Conservation (phyloP, 768 basidiomycete genomes). For the Xanthoconium stramineum region DNA sequence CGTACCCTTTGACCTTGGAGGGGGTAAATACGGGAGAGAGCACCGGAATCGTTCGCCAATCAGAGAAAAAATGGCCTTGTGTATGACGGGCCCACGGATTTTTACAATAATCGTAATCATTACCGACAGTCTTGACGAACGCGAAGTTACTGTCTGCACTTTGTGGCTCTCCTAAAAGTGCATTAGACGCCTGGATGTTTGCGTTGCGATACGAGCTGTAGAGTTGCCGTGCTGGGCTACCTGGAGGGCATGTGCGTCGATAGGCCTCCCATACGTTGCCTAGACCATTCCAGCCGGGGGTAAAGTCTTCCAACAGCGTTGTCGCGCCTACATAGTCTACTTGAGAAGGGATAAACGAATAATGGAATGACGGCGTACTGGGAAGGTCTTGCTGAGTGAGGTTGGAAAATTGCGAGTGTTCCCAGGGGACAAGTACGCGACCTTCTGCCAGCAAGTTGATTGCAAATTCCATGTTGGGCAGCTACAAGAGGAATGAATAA, state of each 20-base stretch:
- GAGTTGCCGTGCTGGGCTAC: conserved; percentile 75
- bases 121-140: conserved; percentile 62
- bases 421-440: conserved; percentile 91
- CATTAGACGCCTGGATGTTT: conserved; percentile 29
- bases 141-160: conserved; percentile 52
- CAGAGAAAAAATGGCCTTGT: conserved; percentile 97
- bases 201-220: conserved; percentile 70
- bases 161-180: conserved; percentile 25
- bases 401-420: conserved; percentile 72
- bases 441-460: conserved; percentile 95
- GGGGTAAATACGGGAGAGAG: conserved; percentile 96
- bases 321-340: conserved; percentile 44
- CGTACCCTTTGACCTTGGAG: conserved; percentile 78
- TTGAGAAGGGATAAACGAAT: neutral
- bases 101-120: conserved; percentile 72
- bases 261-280: conserved; percentile 94
- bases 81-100: conserved; percentile 79
- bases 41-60: conserved; percentile 85
- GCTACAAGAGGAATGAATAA: conserved; percentile 37
- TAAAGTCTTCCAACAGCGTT: conserved; percentile 60
- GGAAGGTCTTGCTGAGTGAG: conserved; percentile 45
- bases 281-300: conserved; percentile 79
- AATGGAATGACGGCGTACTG: conserved; percentile 18
- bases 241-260: conserved; percentile 84
- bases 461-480: conserved; percentile 93